These are phyloP conservation scores for Pichia sp. DNA, from an alignment of 1,139 yeast genomes.

Conservation along the genomic window DNA sequence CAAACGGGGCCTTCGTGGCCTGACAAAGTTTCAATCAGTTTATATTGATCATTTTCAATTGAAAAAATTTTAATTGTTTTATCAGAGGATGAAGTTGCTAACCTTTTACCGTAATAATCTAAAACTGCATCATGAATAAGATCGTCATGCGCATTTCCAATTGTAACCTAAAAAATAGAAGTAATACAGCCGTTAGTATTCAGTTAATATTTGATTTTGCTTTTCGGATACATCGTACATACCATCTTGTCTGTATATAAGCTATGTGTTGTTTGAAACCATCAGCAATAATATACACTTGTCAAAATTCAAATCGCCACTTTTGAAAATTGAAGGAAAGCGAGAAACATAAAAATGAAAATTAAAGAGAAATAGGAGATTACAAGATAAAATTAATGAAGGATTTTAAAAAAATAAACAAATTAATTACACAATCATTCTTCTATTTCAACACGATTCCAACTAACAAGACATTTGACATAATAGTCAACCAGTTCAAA, in stretches of 20 bases:
- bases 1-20: constrained; percentile 98
- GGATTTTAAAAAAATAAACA: background rate
- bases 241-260: background rate
- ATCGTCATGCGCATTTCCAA: constrained; percentile 80
- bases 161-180: constrained; percentile 41
- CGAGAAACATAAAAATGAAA: background rate
- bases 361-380: background rate
- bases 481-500: constrained; percentile 52
- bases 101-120: constrained; percentile 90
- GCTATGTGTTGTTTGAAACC: background rate
- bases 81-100: constrained; percentile 94
- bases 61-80: constrained; percentile 90
- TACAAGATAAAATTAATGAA: background rate
- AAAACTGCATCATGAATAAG: constrained; percentile 94
- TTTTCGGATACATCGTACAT: background rate
- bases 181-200: background rate
- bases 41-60: constrained; percentile 77
- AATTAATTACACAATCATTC: background rate
- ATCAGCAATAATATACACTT: background rate
- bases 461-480: constrained; percentile 44
- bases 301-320: background rate
- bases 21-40: constrained; percentile 69
- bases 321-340: background rate
- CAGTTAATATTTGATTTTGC: background rate
- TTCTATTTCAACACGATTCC: constrained; percentile 36